Evolutionary conservation across 176 grass and related monocot species (phyloP).

Genomic region (Oryza glaberrima): DNA sequence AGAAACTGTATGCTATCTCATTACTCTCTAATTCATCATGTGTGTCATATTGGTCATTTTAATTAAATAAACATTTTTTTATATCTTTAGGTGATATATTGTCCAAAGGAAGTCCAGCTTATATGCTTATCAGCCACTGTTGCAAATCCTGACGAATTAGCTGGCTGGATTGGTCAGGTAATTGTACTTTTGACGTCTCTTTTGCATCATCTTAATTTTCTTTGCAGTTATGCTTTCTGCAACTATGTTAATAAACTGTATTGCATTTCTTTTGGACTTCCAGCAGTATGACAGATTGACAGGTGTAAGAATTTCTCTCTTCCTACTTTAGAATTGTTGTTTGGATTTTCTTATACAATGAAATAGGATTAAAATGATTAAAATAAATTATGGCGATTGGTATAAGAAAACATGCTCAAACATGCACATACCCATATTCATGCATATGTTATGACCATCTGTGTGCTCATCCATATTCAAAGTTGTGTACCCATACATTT

Average conservation of each 20-base stretch:
- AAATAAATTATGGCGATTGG: conserved; percentile 12
- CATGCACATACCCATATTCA: background rate
- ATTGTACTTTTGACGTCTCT: conserved; percentile 23
- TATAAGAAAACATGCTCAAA: background rate
- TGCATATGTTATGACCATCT: conserved; percentile 1
- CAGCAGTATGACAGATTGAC: conserved; percentile 19
- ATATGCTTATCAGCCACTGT: conserved; percentile 97
- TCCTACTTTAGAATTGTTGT: conserved; percentile 5
- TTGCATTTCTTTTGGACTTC: conserved; percentile 12
- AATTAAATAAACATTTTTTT: conserved; percentile 22
- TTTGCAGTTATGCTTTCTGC: conserved; percentile 30
- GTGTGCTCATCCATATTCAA: conserved; percentile 26
- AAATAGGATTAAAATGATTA: background rate
- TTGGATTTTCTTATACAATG: background rate
- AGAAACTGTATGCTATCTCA: conserved; percentile 83
- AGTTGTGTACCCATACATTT: conserved; percentile 20
- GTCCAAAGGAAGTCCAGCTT: conserved; percentile 96
- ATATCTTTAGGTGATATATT: conserved; percentile 93
- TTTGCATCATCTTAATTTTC: conserved; percentile 20
- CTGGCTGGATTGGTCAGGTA: conserved; percentile 99
- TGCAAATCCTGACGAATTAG: conserved; percentile 96
- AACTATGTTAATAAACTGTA: conserved; percentile 23
- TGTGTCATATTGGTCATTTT: conserved; percentile 35
- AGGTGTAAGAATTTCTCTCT: conserved; percentile 24
- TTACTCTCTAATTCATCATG: conserved; percentile 23